phyloP scores from a whole-genome alignment of 2,329 filamentous ascomycete genomes.

The Nothophoma quercina region DNA sequence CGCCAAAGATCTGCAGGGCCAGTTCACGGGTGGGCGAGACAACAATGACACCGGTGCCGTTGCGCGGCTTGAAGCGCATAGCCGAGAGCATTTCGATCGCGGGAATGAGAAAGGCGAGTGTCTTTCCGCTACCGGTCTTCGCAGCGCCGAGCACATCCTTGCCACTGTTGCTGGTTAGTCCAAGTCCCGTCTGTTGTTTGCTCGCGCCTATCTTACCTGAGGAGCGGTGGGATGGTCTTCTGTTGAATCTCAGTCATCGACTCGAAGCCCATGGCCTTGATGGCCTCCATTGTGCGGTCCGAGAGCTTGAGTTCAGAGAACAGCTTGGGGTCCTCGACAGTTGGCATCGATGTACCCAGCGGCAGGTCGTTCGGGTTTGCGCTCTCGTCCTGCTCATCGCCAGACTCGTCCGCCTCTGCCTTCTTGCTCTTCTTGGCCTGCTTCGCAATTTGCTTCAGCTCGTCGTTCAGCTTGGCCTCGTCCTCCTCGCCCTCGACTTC shows the following conservation, averaged over 20 bases:
- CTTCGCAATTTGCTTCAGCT: constrained; percentile 43
- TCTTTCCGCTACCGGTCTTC: constrained; percentile 97
- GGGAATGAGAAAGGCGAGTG: constrained; percentile 90
- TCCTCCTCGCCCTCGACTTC: constrained; percentile 39
- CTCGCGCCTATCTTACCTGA: constrained; percentile 60
- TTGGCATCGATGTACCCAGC: constrained; percentile 65
- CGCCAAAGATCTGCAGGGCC: constrained; percentile 94
- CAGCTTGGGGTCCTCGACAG: constrained; percentile 69
- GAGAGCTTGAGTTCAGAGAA: constrained; percentile 87
- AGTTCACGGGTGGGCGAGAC: constrained; percentile 93
- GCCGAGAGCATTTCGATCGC: constrained; percentile 92
- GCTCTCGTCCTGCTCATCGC: constrained; percentile 33
- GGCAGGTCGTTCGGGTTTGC: constrained; percentile 58
- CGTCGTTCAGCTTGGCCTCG: constrained; percentile 44
- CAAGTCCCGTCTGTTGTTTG: too few species aligned
- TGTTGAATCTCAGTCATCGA: constrained; percentile 96
- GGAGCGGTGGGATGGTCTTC: constrained; percentile 82
- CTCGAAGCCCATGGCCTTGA: constrained; percentile 90
- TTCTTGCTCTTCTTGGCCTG: constrained; percentile 38
- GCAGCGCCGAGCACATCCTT: constrained; percentile 93
- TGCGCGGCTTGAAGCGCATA: constrained; percentile 91
- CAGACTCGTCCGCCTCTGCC: constrained; percentile 38
- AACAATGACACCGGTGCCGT: constrained; percentile 83
- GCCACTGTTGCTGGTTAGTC: constrained; percentile 55
- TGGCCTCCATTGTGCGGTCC: constrained; percentile 86